phyloP scores from a whole-genome alignment of 2,329 filamentous ascomycete genomes.

The Rutstroemia sp. region DNA sequence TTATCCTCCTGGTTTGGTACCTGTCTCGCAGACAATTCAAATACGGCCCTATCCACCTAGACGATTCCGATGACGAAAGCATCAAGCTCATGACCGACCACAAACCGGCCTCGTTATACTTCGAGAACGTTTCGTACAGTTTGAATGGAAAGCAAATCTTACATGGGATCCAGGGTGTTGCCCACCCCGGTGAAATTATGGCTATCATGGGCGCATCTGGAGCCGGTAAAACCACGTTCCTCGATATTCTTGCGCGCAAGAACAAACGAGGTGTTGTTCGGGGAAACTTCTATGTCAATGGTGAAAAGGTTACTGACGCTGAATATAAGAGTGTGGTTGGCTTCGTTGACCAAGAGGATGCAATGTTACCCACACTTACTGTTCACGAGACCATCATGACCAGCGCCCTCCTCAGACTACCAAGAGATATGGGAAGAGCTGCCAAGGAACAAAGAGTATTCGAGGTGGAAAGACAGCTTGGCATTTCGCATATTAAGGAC shows the following conservation, averaged over 20 bases:
- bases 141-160: conserved; percentile 87
- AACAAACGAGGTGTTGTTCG: conserved; percentile 79
- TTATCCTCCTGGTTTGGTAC: conserved; percentile 81
- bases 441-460: conserved; percentile 88
- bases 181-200: conserved; percentile 90
- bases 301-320: conserved; percentile 74
- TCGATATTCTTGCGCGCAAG: conserved; percentile 93
- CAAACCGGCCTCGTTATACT: conserved; percentile 81
- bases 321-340: conserved; percentile 91
- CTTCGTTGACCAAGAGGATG: conserved; percentile 97
- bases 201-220: conserved; percentile 98
- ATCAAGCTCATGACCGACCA: conserved; percentile 85
- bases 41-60: conserved; percentile 71
- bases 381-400: conserved; percentile 97
- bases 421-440: conserved; percentile 76
- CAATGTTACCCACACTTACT: conserved; percentile 89
- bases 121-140: conserved; percentile 78
- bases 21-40: conserved; percentile 65
- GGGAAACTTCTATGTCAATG: conserved; percentile 88
- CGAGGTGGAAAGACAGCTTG: conserved; percentile 92
- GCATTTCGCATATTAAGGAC: conserved; percentile 88
- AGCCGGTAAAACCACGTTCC: conserved; percentile 93
- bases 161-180: conserved; percentile 70
- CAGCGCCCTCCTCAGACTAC: conserved; percentile 86
- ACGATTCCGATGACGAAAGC: conserved; percentile 83